These are phyloP conservation scores for Daldinia loculata DNA, from an alignment of 495 filamentous ascomycete species.

Conservation along the genomic window DNA sequence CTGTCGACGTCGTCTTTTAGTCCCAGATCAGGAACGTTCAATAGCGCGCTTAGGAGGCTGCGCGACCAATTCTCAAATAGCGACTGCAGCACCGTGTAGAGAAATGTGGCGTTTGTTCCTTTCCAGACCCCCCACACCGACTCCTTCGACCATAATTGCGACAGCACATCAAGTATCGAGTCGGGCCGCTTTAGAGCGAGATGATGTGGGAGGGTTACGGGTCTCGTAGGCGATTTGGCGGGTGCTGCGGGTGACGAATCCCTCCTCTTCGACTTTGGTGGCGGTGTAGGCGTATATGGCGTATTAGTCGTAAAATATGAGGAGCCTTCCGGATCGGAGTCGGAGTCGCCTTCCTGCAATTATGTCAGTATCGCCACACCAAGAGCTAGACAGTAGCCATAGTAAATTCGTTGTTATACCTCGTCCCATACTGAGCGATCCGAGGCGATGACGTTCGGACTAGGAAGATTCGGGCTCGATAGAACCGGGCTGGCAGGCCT, in stretches of 20 bases:
- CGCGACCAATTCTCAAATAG: slow-evolving; percentile 87
- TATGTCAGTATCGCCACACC: slow-evolving; percentile 8
- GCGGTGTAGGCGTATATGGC: slow-evolving; percentile 67
- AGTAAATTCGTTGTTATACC: slow-evolving; percentile 50
- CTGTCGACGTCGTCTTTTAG: slow-evolving; percentile 62
- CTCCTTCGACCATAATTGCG: slow-evolving; percentile 87
- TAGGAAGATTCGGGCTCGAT: background rate
- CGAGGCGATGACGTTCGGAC: background rate
- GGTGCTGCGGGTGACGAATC: slow-evolving; percentile 46
- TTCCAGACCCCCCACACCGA: slow-evolving; percentile 95
- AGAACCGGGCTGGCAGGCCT: slow-evolving; percentile 45
- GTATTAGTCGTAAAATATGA: slow-evolving; percentile 83
- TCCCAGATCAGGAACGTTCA: slow-evolving; percentile 83
- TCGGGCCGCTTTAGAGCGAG: slow-evolving; percentile 73
- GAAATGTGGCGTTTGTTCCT: slow-evolving; percentile 86
- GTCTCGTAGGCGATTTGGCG: slow-evolving; percentile 41
- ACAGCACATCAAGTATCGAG: slow-evolving; percentile 80
- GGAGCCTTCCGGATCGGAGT: slow-evolving; percentile 80
- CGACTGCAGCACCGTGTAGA: slow-evolving; percentile 85
- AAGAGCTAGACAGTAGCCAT: slow-evolving; percentile 2
- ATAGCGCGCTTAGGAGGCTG: slow-evolving; percentile 79
- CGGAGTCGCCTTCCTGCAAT: slow-evolving; percentile 58
- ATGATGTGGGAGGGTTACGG: slow-evolving; percentile 61
- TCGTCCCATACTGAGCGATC: slow-evolving; percentile 56
- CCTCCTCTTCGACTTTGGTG: slow-evolving; percentile 50